Conservation (phyloP, 495 filamentous ascomycete species). For the Letharia columbiana region DNA sequence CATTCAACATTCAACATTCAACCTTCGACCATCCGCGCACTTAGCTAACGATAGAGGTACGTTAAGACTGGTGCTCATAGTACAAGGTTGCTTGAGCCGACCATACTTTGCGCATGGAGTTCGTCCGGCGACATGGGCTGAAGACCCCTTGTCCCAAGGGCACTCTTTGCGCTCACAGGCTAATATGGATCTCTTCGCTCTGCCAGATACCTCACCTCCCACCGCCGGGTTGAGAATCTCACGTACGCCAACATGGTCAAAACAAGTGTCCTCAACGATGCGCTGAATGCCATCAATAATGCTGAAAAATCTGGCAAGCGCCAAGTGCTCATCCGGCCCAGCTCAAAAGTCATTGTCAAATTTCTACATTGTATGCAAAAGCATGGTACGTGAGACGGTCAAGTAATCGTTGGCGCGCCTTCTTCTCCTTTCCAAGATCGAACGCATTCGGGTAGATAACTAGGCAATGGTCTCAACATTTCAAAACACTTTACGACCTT, state of each 20-base stretch:
- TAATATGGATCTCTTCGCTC: conserved; percentile 44
- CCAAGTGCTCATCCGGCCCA: conserved; percentile 91
- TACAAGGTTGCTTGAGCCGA: too few species aligned
- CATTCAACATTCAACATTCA: not conserved
- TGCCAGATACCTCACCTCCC: conserved; percentile 71
- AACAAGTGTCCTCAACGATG: conserved; percentile 97
- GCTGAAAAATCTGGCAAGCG: conserved; percentile 99
- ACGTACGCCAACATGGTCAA: conserved; percentile 85
- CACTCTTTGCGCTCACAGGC: conserved; percentile 92
- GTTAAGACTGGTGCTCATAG: conserved; percentile 2
- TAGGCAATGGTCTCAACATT: conserved; percentile 77
- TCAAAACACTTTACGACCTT: conserved; percentile 58
- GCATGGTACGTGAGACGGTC: conserved; percentile 68
- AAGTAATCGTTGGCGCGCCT: not conserved
- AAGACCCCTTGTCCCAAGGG: conserved; percentile 77
- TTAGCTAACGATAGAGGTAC: conserved; percentile 10
- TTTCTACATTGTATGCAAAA: conserved; percentile 97
- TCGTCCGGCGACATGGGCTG: conserved; percentile 25
- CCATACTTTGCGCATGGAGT: not conserved
- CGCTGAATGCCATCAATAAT: conserved; percentile 99
- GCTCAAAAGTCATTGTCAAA: conserved; percentile 99
- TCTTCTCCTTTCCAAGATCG: not conserved
- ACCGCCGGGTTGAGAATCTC: conserved; percentile 76
- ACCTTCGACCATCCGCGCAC: not conserved
- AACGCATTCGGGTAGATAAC: conserved; percentile 89